These are phyloP conservation scores for Xylariaceae sp. DNA, from an alignment of 2,329 filamentous ascomycete species.

Conservation along the genomic window DNA sequence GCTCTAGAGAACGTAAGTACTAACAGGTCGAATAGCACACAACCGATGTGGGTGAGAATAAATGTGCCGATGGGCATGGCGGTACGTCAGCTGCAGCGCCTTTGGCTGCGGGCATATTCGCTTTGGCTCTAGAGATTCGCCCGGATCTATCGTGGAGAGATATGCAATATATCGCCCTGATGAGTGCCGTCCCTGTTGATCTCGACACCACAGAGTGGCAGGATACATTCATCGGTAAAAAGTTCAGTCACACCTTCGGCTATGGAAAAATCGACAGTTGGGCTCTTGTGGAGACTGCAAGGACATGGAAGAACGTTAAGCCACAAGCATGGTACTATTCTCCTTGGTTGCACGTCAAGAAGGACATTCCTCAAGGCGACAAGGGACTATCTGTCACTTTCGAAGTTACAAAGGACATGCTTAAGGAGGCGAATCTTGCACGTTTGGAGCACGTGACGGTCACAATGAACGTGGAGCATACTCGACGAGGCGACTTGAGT, in stretches of 20 bases:
- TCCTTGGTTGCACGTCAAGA: slow-evolving; percentile 88
- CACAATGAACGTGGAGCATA: slow-evolving; percentile 94
- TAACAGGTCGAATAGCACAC: slow-evolving; percentile 60
- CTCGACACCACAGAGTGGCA: slow-evolving; percentile 74
- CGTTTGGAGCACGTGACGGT: slow-evolving; percentile 92
- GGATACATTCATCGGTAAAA: slow-evolving; percentile 73
- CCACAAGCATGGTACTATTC: slow-evolving; percentile 94
- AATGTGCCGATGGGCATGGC: slow-evolving; percentile 79
- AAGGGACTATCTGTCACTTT: slow-evolving; percentile 77
- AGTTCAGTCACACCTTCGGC: slow-evolving; percentile 91
- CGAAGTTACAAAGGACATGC: slow-evolving; percentile 76
- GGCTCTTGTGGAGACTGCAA: slow-evolving; percentile 79
- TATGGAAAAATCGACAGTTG: slow-evolving; percentile 95
- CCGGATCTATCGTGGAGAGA: slow-evolving; percentile 92
- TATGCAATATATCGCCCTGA: slow-evolving; percentile 83
- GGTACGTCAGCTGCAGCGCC: slow-evolving; percentile 95
- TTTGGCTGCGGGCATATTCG: slow-evolving; percentile 87
- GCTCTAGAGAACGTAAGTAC: no score
- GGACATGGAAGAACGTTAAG: slow-evolving; percentile 83
- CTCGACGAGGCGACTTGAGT: slow-evolving; percentile 83
- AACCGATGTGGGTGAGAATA: slow-evolving; percentile 83
- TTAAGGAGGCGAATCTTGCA: slow-evolving; percentile 78
- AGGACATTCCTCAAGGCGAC: slow-evolving; percentile 80
- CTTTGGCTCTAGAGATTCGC: slow-evolving; percentile 78
- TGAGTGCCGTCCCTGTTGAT: slow-evolving; percentile 80